Evolutionary conservation across 78 protist species (phyloP).

Genomic region (Dictyostelium intermedium): DNA sequence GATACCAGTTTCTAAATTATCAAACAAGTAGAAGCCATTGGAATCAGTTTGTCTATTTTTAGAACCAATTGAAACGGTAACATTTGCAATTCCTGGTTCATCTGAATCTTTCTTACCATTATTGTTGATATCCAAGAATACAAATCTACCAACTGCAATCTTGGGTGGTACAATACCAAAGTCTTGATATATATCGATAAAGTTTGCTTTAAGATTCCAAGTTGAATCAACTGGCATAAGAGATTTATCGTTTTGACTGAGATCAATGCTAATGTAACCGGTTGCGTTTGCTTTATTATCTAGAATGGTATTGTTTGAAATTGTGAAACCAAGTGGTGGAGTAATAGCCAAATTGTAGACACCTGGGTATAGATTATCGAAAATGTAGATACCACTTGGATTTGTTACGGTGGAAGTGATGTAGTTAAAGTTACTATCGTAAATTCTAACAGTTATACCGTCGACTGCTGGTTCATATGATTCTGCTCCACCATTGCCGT

Average conservation of each 20-base stretch:
- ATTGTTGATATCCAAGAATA: neutral
- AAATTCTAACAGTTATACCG: neutral
- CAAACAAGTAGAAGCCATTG: neutral
- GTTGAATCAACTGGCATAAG: neutral
- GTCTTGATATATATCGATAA: neutral
- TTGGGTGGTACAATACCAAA: slow-evolving; percentile 30
- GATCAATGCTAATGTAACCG: neutral
- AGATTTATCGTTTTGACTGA: neutral
- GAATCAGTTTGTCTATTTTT: neutral
- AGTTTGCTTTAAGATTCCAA: neutral
- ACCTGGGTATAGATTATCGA: slow-evolving; percentile 1
- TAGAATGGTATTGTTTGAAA: neutral
- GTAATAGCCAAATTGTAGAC: neutral
- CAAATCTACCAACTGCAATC: slow-evolving; percentile 29
- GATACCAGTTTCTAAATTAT: neutral
- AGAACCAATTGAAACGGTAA: neutral
- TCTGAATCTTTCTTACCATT: slow-evolving; percentile 1
- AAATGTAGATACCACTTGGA: slow-evolving; percentile 23
- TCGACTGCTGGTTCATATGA: slow-evolving; percentile 18
- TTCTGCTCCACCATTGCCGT: slow-evolving; percentile 41
- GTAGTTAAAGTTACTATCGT: neutral
- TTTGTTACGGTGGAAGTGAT: neutral
- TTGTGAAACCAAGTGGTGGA: neutral
- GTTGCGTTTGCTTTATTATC: slow-evolving; percentile 14
- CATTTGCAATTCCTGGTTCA: neutral